phyloP scores from a whole-genome alignment of 2,329 filamentous ascomycete species.

The Xylariomycetidae sp. region DNA sequence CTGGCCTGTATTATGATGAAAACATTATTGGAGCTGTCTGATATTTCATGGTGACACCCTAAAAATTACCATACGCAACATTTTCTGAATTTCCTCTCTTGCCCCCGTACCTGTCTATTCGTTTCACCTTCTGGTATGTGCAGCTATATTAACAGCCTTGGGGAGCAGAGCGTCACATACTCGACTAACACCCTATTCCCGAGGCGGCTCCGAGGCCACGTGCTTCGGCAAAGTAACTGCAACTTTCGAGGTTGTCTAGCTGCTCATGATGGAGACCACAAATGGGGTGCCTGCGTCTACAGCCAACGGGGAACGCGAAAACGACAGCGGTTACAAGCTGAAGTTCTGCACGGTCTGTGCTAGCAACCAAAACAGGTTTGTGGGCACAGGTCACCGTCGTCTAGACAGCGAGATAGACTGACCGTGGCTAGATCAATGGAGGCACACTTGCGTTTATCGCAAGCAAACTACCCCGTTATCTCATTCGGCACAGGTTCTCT shows the following conservation, averaged over 20 bases:
- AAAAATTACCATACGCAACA: slow-evolving; percentile 52
- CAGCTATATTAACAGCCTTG: too few relatives aligned
- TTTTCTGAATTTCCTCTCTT: slow-evolving; percentile 16
- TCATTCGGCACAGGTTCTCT: slow-evolving; percentile 96
- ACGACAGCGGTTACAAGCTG: slow-evolving; percentile 68
- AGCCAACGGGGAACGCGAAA: slow-evolving; percentile 41
- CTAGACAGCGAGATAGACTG: slow-evolving; percentile 5
- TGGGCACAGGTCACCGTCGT: slow-evolving; percentile 2
- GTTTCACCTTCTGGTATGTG: too few relatives aligned
- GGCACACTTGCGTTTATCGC: slow-evolving; percentile 87
- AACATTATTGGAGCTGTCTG: slow-evolving; percentile 74
- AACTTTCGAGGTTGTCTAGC: background rate
- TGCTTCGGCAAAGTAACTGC: background rate
- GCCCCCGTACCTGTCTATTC: too few relatives aligned
- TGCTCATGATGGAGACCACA: slow-evolving; percentile 30
- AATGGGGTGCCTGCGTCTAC: slow-evolving; percentile 28
- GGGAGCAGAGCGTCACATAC: too few relatives aligned
- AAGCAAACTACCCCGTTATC: slow-evolving; percentile 87
- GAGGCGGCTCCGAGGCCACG: too few relatives aligned
- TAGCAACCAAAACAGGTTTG: slow-evolving; percentile 91
- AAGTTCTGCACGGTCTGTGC: slow-evolving; percentile 99
- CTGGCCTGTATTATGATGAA: slow-evolving; percentile 41
- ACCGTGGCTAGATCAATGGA: slow-evolving; percentile 73
- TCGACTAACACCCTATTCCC: too few relatives aligned
- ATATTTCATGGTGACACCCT: slow-evolving; percentile 56